Conservation (phyloP, 2,329 filamentous ascomycete genomes). For the Scedosporium aurantiacum region DNA sequence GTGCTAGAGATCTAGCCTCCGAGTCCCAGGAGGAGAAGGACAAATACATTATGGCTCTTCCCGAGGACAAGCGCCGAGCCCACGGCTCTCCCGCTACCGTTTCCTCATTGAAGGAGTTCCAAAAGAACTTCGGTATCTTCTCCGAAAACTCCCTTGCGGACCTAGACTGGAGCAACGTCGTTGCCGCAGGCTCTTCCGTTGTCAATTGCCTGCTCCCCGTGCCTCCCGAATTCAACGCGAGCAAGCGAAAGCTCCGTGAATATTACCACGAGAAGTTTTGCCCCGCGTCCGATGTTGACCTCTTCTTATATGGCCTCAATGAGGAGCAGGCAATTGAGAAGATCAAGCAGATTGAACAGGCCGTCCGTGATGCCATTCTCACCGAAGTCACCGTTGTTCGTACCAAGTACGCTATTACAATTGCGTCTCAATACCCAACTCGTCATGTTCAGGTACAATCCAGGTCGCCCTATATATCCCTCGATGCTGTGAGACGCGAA, state of each 20-base stretch:
- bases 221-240: conserved; percentile 46
- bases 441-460: conserved; percentile 56
- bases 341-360: conserved; percentile 69
- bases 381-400: conserved; percentile 75
- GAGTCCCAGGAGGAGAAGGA: conserved; percentile 52
- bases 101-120: conserved; percentile 55
- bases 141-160: conserved; percentile 67
- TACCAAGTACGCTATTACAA: conserved; percentile 80
- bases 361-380: conserved; percentile 65
- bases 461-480: background rate
- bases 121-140: conserved; percentile 70
- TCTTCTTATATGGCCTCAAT: conserved; percentile 71
- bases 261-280: conserved; percentile 77
- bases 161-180: conserved; percentile 71
- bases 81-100: conserved; percentile 59
- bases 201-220: conserved; percentile 68
- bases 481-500: background rate
- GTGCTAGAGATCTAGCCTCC: conserved; percentile 44
- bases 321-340: conserved; percentile 72
- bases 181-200: conserved; percentile 71
- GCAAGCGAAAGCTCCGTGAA: conserved; percentile 52
- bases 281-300: conserved; percentile 75
- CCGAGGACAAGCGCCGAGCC: conserved; percentile 47
- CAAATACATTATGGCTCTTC: conserved; percentile 59
- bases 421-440: conserved; percentile 72